These are phyloP conservation scores for Balakata baccata DNA, from an alignment of 345 rosid genomes.

Conservation along the genomic window DNA sequence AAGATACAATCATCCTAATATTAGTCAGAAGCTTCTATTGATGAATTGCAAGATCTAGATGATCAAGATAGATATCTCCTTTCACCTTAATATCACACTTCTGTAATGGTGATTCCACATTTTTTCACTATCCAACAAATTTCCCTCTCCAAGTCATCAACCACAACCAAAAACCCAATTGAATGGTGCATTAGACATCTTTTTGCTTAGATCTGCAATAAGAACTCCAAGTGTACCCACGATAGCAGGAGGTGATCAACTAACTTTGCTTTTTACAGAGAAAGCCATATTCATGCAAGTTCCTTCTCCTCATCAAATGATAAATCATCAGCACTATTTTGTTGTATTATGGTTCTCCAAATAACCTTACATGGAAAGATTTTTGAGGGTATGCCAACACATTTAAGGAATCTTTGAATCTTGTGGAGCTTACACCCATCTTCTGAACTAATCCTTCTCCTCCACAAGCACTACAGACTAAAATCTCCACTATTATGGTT, in stretches of 20 bases:
- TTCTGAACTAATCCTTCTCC: no score
- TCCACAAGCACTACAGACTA: no score
- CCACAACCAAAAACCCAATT: neutral
- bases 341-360: neutral
- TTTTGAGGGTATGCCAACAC: no score
- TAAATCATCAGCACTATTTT: neutral
- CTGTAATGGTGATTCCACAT: neutral
- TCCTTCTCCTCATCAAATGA: neutral
- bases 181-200: neutral
- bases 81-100: neutral
- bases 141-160: neutral
- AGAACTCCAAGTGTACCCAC: neutral
- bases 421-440: no score
- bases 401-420: neutral
- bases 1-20: neutral
- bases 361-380: neutral
- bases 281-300: neutral
- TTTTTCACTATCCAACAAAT: neutral
- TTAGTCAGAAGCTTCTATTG: neutral
- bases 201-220: neutral
- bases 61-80: neutral
- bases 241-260: neutral
- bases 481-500: neutral
- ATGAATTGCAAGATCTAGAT: neutral
- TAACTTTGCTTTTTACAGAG: neutral